Evolutionary conservation across 768 basidiomycete species (phyloP).

Genomic region (Suillus sp.): DNA sequence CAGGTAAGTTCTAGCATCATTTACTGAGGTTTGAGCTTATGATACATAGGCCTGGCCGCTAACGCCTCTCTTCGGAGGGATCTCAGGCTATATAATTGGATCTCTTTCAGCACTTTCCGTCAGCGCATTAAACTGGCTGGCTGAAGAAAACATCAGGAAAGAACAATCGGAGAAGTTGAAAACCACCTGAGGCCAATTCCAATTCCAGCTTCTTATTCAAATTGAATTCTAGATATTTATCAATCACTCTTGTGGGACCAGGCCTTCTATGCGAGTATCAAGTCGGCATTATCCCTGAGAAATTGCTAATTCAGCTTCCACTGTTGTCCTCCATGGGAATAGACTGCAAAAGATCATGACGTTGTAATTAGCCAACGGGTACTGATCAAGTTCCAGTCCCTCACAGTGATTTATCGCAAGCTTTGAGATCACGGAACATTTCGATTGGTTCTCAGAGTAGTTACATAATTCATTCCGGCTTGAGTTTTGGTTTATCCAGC

Average conservation of each 20-base stretch:
- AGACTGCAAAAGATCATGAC: no score
- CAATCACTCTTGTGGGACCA: conserved; percentile 5
- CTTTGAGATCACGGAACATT: no score
- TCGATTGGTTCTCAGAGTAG: no score
- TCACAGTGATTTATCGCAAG: no score
- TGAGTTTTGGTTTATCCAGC: no score
- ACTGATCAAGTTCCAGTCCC: no score
- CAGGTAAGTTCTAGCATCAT: conserved; percentile 58
- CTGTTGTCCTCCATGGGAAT: no score
- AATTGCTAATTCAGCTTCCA: no score
- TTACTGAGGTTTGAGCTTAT: background rate
- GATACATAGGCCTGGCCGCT: conserved; percentile 76
- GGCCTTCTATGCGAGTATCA: conserved; percentile 1
- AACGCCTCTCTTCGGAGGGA: conserved; percentile 71
- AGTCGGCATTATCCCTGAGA: conserved; percentile 23
- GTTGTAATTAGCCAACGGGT: no score
- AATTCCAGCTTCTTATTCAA: background rate
- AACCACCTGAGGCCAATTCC: conserved; percentile 18
- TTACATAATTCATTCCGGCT: no score
- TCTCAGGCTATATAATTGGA: conserved; percentile 66
- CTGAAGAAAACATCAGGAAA: conserved; percentile 39
- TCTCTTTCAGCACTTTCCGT: conserved; percentile 56
- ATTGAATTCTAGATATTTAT: background rate
- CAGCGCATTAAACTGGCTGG: conserved; percentile 41
- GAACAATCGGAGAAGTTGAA: conserved; percentile 26